phyloP scores from a whole-genome alignment of 805 yeast genomes.

The Saccharomycopsis sp. region DNA sequence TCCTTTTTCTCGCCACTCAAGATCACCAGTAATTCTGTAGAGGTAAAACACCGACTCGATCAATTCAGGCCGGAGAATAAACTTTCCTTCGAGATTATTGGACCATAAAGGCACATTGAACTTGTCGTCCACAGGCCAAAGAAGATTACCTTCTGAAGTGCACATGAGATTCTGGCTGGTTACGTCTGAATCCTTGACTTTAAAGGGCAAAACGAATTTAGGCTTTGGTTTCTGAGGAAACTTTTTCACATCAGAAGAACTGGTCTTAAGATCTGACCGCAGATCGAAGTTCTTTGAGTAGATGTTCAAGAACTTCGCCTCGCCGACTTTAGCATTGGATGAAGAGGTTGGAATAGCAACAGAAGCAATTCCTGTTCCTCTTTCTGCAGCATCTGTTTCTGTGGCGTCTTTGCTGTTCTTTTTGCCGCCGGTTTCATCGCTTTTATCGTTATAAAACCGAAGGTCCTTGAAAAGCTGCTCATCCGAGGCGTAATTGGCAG shows the following conservation, averaged over 20 bases:
- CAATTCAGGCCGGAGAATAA: slow-evolving; percentile 52
- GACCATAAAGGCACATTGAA: slow-evolving; percentile 27
- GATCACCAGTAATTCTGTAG: slow-evolving; percentile 55
- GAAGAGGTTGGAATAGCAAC: too few species aligned
- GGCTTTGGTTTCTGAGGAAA: slow-evolving; percentile 13
- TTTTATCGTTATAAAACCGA: not conserved
- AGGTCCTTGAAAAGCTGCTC: slow-evolving; percentile 7
- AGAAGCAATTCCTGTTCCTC: too few species aligned
- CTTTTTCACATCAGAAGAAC: slow-evolving; percentile 3
- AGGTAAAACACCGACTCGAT: slow-evolving; percentile 54
- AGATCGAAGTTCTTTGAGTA: slow-evolving; percentile 11
- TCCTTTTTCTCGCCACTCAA: slow-evolving; percentile 50
- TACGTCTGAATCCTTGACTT: slow-evolving; percentile 2
- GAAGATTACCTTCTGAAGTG: slow-evolving; percentile 7
- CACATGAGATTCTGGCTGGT: slow-evolving; percentile 1
- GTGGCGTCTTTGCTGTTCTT: not conserved
- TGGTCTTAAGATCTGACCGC: not conserved
- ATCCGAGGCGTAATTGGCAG: not conserved
- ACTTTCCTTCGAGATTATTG: slow-evolving; percentile 31
- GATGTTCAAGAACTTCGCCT: slow-evolving; percentile 6
- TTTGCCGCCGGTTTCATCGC: not conserved
- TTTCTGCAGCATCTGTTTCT: too few species aligned
- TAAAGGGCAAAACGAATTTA: not conserved
- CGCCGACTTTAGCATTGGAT: too few species aligned
- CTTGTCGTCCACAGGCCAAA: slow-evolving; percentile 9